Conservation (phyloP, 345 rosid species). For the Eucalyptus coolabah region DNA sequence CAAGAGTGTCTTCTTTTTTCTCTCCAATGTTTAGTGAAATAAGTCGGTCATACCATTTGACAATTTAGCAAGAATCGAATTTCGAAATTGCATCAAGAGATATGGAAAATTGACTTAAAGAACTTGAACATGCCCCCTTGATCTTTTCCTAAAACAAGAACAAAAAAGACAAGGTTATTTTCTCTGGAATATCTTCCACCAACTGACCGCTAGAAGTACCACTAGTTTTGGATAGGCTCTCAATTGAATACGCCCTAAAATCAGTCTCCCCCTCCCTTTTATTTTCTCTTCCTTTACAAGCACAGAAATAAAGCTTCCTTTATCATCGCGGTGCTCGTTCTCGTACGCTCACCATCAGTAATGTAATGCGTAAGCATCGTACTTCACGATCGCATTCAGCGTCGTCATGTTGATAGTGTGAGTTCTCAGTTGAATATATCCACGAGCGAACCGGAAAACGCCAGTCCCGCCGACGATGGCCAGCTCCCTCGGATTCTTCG, state of each 20-base stretch:
- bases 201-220: neutral
- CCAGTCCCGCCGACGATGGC: conserved; percentile 9
- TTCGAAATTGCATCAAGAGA: neutral
- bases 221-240: neutral
- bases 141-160: neutral
- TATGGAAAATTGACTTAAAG: neutral
- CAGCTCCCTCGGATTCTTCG: conserved; percentile 4
- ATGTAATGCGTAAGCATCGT: neutral
- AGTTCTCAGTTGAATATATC: conserved; percentile 13
- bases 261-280: neutral
- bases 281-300: neutral
- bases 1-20: neutral
- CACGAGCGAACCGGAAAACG: conserved; percentile 8
- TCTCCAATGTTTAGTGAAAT: neutral
- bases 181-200: neutral
- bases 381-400: neutral
- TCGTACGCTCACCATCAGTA: neutral
- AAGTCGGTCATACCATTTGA: neutral
- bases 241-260: neutral
- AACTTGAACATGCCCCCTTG: neutral
- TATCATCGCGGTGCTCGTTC: neutral
- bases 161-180: neutral
- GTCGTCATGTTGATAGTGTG: neutral
- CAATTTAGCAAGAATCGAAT: neutral
- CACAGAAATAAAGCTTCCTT: neutral